These are phyloP conservation scores for Leucocoprinus leucothites DNA, from an alignment of 768 basidiomycete genomes.

Conservation along the genomic window DNA sequence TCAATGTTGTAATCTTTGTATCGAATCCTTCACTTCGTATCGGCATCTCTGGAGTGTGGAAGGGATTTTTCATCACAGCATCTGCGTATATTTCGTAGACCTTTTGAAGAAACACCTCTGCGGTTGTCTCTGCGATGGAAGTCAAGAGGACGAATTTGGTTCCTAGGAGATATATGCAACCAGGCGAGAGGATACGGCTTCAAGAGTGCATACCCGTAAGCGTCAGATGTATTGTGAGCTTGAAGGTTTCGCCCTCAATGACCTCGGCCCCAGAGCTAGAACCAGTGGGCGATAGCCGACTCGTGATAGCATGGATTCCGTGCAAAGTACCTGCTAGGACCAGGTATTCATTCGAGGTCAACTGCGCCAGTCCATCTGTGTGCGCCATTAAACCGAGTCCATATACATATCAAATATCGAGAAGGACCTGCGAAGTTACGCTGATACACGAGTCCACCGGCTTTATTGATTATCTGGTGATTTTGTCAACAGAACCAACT, in stretches of 20 bases:
- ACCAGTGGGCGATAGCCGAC: conserved; percentile 81
- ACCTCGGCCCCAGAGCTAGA: conserved; percentile 85
- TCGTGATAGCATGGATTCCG: conserved; percentile 98
- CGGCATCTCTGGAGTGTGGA: conserved; percentile 99
- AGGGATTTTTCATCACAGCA: conserved; percentile 98
- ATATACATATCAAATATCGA: conserved; percentile 7
- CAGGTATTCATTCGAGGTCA: conserved; percentile 92
- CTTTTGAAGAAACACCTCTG: conserved; percentile 71
- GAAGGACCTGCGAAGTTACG: conserved; percentile 81
- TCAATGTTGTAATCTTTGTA: conserved; percentile 55
- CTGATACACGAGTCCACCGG: conserved; percentile 94
- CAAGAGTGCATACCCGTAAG: conserved; percentile 64
- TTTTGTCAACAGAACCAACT: conserved; percentile 3
- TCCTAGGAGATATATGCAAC: conserved; percentile 42
- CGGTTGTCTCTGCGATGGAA: conserved; percentile 68
- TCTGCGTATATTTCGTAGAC: conserved; percentile 95
- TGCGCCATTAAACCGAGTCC: conserved; percentile 15
- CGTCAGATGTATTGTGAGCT: conserved; percentile 88
- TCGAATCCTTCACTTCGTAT: conserved; percentile 92
- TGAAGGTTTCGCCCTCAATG: conserved; percentile 96
- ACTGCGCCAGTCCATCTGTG: conserved; percentile 84
- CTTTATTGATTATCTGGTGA: conserved; percentile 91
- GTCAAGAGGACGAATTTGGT: conserved; percentile 95
- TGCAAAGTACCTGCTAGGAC: conserved; percentile 96
- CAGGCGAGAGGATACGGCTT: background rate